Evolutionary conservation across 176 grass and related monocot species (phyloP), one percentile per base, ranked within the genome.

Genomic region (Musa itinerans): DNA sequence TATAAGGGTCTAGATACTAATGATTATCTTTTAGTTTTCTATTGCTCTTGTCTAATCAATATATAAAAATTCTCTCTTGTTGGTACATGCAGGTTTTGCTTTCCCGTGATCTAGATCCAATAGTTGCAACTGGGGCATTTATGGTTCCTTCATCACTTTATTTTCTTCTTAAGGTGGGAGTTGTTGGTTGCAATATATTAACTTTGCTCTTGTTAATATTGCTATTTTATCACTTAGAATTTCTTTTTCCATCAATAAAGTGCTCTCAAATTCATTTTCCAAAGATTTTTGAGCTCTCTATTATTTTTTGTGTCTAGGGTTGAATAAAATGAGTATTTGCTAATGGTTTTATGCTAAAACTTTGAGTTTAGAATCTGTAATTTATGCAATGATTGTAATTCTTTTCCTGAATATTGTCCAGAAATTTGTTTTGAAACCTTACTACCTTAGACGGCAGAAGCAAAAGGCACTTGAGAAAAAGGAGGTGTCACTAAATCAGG

Each of bases 61-160:
- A 14, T 19, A 8, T 56, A 56, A 27, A 57, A 34, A 76, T 66
- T 78, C 21, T 50, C 68, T 53, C 73, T 79, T 76, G 50, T n/a
- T 52, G 79, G 43, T 34, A 49, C 81, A 65, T 83, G 78, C 80
- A 99, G 95, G 86, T 99, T 75, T 69, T 93, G 78, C 90, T 99
- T 84, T 93, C 90, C 9, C 79, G 81, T 81, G 84, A 93, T 71
- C 72, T 94, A 20, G 83, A 99, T 82, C 82, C 84, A 29, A 81
- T 88, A 82, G 81, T 94, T 80, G 84, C 79, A 49, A 83, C 88
- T 63, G 85, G 88, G n/a, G 78, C 88, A 62, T 85, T 99, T 85
- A 78, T 88, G 78, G 87, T 99, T 79, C 95, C 95, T 84, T 94
- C 95, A 24, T 89, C 90, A 75, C 80, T 99, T 19, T 99, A 94